A percentile compares a stretch with the other conserved stretches of the same genome.
Evolutionary conservation across 2,329 filamentous ascomycete species (phyloP).

Genomic region (Bipolaris bicolor): DNA sequence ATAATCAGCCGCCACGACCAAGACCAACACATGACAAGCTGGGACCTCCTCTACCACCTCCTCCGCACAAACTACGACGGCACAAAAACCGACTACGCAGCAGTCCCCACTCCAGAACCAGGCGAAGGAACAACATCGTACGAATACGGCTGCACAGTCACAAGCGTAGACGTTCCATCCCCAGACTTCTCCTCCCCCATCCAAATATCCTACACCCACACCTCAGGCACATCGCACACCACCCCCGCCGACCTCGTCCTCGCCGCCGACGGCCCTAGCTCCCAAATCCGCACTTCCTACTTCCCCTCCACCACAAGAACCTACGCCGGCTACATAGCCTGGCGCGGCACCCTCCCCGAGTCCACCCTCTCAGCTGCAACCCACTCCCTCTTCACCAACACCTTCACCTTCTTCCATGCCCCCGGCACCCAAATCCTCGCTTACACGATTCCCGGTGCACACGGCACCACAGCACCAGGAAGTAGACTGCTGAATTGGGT

Average conservation of each 20-base stretch:
- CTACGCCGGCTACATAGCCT: slow-evolving; percentile 38
- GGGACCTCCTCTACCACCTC: slow-evolving; percentile 37
- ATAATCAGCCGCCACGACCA: slow-evolving; percentile 27
- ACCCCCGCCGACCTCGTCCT: slow-evolving; percentile 28
- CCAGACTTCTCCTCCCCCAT: slow-evolving; percentile 10
- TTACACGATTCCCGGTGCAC: slow-evolving; percentile 53
- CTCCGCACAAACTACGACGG: slow-evolving; percentile 36
- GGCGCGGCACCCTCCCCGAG: slow-evolving; percentile 37
- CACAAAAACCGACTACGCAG: slow-evolving; percentile 28
- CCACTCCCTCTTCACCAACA: slow-evolving; percentile 23
- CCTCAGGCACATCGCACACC: slow-evolving; percentile 10
- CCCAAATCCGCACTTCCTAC: slow-evolving; percentile 25
- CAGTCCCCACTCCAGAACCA: slow-evolving; percentile 17
- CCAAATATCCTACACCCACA: slow-evolving; percentile 17
- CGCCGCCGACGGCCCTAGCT: slow-evolving; percentile 35
- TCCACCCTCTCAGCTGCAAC: slow-evolving; percentile 20
- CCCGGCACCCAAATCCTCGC: slow-evolving; percentile 26
- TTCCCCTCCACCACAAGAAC: slow-evolving; percentile 24
- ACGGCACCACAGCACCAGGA: slow-evolving; percentile 46
- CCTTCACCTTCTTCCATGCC: slow-evolving; percentile 29
- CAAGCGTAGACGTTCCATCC: slow-evolving; percentile 11
- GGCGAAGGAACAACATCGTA: slow-evolving; percentile 24
- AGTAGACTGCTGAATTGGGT: slow-evolving; percentile 55
- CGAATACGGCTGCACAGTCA: slow-evolving; percentile 28
- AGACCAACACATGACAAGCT: slow-evolving; percentile 38